Base-by-base conservation (phyloP, 2,329 filamentous ascomycete species). In the Thielaviopsis populi region DNA sequence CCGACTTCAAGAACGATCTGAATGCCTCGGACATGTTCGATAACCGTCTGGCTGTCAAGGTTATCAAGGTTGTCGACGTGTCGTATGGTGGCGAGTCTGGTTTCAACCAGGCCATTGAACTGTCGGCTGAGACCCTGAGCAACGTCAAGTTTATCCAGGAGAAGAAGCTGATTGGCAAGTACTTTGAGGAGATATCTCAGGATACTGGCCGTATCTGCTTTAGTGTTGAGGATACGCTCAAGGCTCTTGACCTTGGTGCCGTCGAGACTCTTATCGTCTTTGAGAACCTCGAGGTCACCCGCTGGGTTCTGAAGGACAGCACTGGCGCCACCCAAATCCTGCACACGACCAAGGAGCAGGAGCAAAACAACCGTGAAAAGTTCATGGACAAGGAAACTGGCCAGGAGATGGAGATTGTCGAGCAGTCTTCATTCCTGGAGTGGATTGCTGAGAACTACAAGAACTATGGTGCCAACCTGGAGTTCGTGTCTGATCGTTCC, bases 101-200 rank as follows among this genome's bases (percentile, higher is more conserved):
- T 58, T 99, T 99, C 83, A 99, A 99, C 80, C 95, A 99, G 79
- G 94, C 94, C 66, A 99, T 99, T 68, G 94, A 99, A 74, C 77
- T 99, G 71, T 87, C 94, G 30, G 84, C 91, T 7, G 95, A 99
- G 80, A 99, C 94, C 7, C 83, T 99, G 59, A 89, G 91, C 76
- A 99, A 97, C 74, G 94, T 99, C 83, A 99, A 99, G 79, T 99
- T 99, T 75, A 96, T 99, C 74, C 94, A 99, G 77, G 94, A 99
- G 83, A 99, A 99, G 87, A 99, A 96, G 80, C 85, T 99, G 68
- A 99, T 99, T 72, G 92, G 92, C 74, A 91, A 89, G 74, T 99
- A 99, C 81, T 99, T 99, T 71, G 91, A 99, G 74, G 92, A 99
- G 77, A 97, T 99, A 72, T 96, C 90, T 74, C 91, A 96, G 76